Evolutionary conservation across 768 basidiomycete genomes (phyloP), one percentile per base, ranked within the genome.

Genomic region (Rickenella mellea): DNA sequence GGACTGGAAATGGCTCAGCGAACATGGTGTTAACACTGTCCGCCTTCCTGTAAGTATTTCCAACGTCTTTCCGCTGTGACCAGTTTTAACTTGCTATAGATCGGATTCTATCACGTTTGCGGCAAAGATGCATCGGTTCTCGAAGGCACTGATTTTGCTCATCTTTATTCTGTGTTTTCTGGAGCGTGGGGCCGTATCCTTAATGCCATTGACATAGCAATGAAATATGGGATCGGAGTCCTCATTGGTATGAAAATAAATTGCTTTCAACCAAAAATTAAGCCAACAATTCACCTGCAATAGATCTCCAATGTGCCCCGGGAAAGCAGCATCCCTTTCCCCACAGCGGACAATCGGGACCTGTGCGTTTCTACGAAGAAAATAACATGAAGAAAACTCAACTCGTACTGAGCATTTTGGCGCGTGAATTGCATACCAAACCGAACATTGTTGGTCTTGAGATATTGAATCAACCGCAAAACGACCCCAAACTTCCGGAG

Each of bases 241-340:
- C 63, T 89, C 14, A 64, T 90, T 36, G 82, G 81, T 81, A 39
- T 9, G 68, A 55, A 17, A 19, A n/a, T n/a, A n/a, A n/a, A n/a
- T n/a, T n/a, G n/a, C n/a, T n/a, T n/a, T n/a, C n/a, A n/a, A n/a
- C n/a, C n/a, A n/a, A n/a, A n/a, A n/a, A n/a, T n/a, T n/a, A n/a
- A n/a, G n/a, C n/a, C n/a, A n/a, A n/a, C n/a, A n/a, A n/a, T n/a
- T n/a, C 21, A 24, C 33, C 17, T 41, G n/a, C n/a, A n/a, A n/a
- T 64, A 83, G 83, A 85, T 57, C 67, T 86, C 3, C 83, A 85
- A 47, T 75, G 81, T 15, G 83, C 79, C 1, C 79, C 82, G 1
- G 83, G 83, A 7, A 83, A 81, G 52, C 84, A 86, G 51, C 86
- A 85, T 50, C 56, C 63, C 21, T 80, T 82, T 55, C 55, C 78